Conservation (phyloP, 306 rosid species). For the Medicago lupulina region DNA sequence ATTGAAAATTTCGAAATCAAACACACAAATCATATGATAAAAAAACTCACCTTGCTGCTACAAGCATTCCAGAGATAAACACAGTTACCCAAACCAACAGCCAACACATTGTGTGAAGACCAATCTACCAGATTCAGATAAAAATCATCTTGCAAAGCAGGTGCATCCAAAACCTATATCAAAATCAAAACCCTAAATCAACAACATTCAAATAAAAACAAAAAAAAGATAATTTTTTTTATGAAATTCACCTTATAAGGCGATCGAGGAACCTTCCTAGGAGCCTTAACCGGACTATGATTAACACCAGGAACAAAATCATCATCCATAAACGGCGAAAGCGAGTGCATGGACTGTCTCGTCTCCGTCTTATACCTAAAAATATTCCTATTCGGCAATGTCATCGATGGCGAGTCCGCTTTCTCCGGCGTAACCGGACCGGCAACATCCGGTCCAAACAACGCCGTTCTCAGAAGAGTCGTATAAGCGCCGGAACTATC, state of each 20-base stretch:
- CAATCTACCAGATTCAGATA: constrained; percentile 97
- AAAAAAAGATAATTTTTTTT: no score
- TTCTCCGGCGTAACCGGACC: constrained; percentile 83
- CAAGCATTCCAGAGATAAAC: constrained; percentile 99
- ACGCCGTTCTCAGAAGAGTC: constrained; percentile 75
- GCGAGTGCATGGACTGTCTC: constrained; percentile 79
- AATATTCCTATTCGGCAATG: constrained; percentile 75
- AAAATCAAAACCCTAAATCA: constrained; percentile 29
- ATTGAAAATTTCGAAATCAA: constrained; percentile 15
- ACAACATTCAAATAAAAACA: neutral
- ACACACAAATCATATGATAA: constrained; percentile 7
- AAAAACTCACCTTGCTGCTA: constrained; percentile 81
- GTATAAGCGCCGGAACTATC: constrained; percentile 75
- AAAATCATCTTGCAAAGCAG: constrained; percentile 96
- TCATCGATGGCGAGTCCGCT: constrained; percentile 48
- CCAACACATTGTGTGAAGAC: constrained; percentile 93
- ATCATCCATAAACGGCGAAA: constrained; percentile 77
- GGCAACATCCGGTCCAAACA: constrained; percentile 80
- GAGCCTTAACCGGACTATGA: constrained; percentile 78
- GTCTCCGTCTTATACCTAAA: constrained; percentile 94
- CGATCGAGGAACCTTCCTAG: constrained; percentile 89
- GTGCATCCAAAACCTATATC: constrained; percentile 90
- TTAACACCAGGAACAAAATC: constrained; percentile 68
- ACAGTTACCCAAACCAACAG: constrained; percentile 94
- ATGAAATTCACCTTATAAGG: constrained; percentile 76